Evolutionary conservation across 495 filamentous ascomycete genomes (phyloP).

Genomic region (Cryomyces minteri): DNA sequence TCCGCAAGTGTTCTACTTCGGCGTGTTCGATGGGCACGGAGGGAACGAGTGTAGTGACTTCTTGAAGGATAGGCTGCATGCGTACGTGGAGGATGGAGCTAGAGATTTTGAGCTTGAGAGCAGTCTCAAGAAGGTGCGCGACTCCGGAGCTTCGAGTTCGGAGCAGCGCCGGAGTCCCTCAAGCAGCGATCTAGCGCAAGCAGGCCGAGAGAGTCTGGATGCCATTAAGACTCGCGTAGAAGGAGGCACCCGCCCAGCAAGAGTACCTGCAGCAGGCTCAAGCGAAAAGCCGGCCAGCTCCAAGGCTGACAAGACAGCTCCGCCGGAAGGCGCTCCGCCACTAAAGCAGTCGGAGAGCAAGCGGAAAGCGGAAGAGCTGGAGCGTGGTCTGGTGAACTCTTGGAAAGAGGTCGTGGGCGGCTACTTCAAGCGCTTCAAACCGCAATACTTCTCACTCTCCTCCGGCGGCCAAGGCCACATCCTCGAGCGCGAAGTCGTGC

Average conservation of each 20-base stretch:
- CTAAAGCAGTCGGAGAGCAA: conserved; percentile 18
- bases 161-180: conserved; percentile 5
- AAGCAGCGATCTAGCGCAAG: conserved; percentile 5
- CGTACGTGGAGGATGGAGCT: conserved; percentile 69
- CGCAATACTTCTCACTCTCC: conserved; percentile 35
- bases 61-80: conserved; percentile 65
- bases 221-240: conserved; percentile 19
- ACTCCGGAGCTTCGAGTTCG: neutral
- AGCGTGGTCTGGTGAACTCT: conserved; percentile 46
- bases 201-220: conserved; percentile 17
- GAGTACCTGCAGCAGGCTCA: conserved; percentile 11
- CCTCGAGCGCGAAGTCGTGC: conserved; percentile 9
- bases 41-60: conserved; percentile 79
- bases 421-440: conserved; percentile 81
- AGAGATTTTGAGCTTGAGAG: conserved; percentile 54
- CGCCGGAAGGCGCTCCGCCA: conserved; percentile 3
- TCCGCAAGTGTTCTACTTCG: conserved; percentile 94
- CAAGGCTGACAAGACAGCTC: conserved; percentile 11
- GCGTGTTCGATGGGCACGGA: conserved; percentile 90
- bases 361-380: conserved; percentile 35
- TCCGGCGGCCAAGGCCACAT: conserved; percentile 16
- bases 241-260: conserved; percentile 9
- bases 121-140: conserved; percentile 29
- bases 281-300: conserved; percentile 11
- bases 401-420: conserved; percentile 80